These are phyloP conservation scores for Alnus glutinosa DNA, from an alignment of 306 rosid species.

Conservation along the genomic window DNA sequence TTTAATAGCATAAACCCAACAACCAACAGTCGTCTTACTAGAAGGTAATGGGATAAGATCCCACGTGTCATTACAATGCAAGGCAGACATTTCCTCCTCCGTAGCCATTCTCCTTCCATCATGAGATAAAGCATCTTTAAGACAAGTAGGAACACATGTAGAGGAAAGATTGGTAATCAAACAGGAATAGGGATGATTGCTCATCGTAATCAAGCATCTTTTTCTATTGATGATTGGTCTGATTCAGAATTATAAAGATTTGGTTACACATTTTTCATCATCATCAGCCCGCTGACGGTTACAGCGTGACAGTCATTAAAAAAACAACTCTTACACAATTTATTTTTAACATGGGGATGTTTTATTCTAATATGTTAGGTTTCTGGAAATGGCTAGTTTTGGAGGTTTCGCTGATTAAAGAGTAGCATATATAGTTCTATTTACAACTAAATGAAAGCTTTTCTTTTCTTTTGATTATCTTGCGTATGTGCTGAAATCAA, in stretches of 20 bases:
- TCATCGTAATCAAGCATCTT: too few species aligned
- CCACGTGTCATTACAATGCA: too few species aligned
- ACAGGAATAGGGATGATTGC: too few species aligned
- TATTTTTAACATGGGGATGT: not conserved
- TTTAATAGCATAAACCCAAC: too few species aligned
- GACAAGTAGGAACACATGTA: too few species aligned
- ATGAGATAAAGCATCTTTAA: too few species aligned
- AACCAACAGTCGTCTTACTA: too few species aligned
- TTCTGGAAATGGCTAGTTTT: not conserved
- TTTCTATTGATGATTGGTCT: too few species aligned
- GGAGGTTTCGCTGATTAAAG: not conserved
- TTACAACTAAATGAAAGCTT: not conserved
- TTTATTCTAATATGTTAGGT: not conserved
- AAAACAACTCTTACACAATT: not conserved
- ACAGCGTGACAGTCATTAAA: not conserved
- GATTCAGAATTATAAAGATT: not conserved
- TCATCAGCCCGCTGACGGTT: not conserved
- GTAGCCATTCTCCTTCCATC: too few species aligned
- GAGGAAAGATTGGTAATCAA: too few species aligned
- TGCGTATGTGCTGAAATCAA: not conserved
- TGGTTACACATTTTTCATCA: not conserved
- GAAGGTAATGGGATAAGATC: too few species aligned
- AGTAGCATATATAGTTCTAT: conserved; percentile 16
- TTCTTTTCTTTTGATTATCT: conserved; percentile 11
- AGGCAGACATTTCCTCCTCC: too few species aligned